Evolutionary conservation across 805 yeast species (phyloP).

Genomic region (Peterozyma toletana): DNA sequence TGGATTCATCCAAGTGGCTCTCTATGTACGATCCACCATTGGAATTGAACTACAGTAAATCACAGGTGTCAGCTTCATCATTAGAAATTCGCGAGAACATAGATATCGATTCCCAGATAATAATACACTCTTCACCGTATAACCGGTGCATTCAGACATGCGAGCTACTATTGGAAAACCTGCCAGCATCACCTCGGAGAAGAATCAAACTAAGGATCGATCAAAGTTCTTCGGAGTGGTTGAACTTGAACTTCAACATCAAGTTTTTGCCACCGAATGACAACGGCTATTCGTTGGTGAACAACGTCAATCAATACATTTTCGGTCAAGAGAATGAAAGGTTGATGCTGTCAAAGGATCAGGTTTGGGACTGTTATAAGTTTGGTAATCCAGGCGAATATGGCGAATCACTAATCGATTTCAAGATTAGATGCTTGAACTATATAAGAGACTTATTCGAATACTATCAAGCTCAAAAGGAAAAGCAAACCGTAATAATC

Average conservation of each 20-base stretch:
- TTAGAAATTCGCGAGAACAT: slow-evolving; percentile 17
- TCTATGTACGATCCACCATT: slow-evolving; percentile 29
- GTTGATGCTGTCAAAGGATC: slow-evolving; percentile 18
- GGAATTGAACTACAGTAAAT: slow-evolving; percentile 13
- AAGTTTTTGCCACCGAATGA: slow-evolving; percentile 36
- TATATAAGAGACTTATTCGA: slow-evolving; percentile 26
- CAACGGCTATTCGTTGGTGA: slow-evolving; percentile 31
- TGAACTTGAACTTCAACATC: slow-evolving; percentile 30
- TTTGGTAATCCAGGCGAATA: slow-evolving; percentile 36
- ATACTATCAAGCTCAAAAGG: slow-evolving; percentile 19
- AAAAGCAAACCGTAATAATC: slow-evolving; percentile 24
- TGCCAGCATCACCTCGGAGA: slow-evolving; percentile 1
- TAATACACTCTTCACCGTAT: slow-evolving; percentile 35
- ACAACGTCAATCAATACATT: slow-evolving; percentile 30
- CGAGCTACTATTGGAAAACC: slow-evolving; percentile 17
- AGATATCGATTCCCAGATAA: slow-evolving; percentile 13
- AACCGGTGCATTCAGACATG: slow-evolving; percentile 36
- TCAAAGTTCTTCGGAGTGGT: slow-evolving; percentile 36
- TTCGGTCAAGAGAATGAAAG: slow-evolving; percentile 16
- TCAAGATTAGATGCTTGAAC: slow-evolving; percentile 25
- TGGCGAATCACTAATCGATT: slow-evolving; percentile 29
- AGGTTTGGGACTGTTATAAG: slow-evolving; percentile 24
- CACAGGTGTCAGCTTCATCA: slow-evolving; percentile 13
- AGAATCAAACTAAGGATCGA: slow-evolving; percentile 26
- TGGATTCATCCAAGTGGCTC: slow-evolving; percentile 22